These are phyloP conservation scores for Penicillium maclennaniae DNA, from an alignment of 495 filamentous ascomycete species.

Conservation along the genomic window DNA sequence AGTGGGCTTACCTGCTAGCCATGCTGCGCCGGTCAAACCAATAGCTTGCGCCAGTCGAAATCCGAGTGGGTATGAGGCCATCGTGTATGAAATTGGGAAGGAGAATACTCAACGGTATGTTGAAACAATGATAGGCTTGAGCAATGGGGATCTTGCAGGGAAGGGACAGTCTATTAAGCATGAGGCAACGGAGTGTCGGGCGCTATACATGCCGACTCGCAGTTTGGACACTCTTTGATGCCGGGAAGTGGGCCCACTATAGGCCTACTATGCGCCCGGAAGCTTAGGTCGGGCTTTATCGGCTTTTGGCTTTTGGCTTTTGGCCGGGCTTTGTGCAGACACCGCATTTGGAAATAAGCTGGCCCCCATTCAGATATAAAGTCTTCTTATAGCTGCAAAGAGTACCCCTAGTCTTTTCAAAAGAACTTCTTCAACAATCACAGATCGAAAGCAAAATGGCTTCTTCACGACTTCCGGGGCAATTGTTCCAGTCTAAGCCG, in stretches of 20 bases:
- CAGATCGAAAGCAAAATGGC: background rate
- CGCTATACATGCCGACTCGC: background rate
- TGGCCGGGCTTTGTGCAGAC: background rate
- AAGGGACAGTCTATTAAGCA: background rate
- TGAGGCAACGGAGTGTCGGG: background rate
- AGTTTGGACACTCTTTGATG: background rate
- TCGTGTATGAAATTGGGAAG: background rate
- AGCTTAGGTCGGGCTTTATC: background rate
- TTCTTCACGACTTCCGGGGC: conserved; percentile 3
- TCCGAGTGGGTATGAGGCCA: conserved; percentile 17
- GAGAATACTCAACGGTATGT: no score
- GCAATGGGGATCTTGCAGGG: background rate
- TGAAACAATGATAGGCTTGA: no score
- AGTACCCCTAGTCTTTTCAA: background rate
- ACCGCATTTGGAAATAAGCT: background rate
- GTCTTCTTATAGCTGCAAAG: background rate
- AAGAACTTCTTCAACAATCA: background rate
- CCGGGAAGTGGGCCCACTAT: background rate
- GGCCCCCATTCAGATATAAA: background rate
- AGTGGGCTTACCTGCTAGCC: conserved; percentile 26
- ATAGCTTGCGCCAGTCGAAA: conserved; percentile 31
- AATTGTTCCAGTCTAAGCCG: background rate
- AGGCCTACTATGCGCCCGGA: background rate
- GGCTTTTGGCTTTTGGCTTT: background rate
- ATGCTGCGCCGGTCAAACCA: conserved; percentile 30